A percentile compares a stretch with the other conserved stretches of the same genome.
Evolutionary conservation across 495 filamentous ascomycete genomes (phyloP).

Genomic region (Clohesyomyces aquaticus): DNA sequence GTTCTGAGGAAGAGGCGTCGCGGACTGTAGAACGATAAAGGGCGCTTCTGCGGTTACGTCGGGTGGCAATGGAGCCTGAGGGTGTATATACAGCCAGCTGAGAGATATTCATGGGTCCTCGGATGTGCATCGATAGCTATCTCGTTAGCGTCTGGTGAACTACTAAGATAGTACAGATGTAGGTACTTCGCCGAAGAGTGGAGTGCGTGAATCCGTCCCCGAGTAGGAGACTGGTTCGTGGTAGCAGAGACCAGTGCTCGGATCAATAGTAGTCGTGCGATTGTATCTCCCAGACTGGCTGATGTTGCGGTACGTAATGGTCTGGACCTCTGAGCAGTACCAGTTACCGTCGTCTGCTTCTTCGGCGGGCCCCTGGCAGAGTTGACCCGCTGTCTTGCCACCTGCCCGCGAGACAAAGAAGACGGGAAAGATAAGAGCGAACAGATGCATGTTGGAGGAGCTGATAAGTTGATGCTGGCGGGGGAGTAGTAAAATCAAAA

Average conservation of each 20-base stretch:
- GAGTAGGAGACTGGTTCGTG: conserved; percentile 45
- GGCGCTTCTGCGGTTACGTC: background rate
- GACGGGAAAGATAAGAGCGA: too few species aligned
- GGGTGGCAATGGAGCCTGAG: conserved; percentile 3
- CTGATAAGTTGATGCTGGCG: background rate
- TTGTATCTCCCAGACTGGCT: conserved; percentile 61
- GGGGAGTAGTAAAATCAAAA: too few species aligned
- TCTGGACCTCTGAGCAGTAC: conserved; percentile 64
- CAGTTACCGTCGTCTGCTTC: conserved; percentile 48
- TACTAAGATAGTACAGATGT: background rate
- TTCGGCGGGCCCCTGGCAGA: conserved; percentile 33
- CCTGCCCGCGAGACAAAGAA: background rate
- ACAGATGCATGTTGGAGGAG: conserved; percentile 9
- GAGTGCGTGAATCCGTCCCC: conserved; percentile 63
- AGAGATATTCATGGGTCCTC: conserved; percentile 65
- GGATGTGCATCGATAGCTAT: conserved; percentile 70
- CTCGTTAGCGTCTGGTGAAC: background rate
- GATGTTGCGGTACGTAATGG: conserved; percentile 64
- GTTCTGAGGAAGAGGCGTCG: too few species aligned
- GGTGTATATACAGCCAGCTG: conserved; percentile 67
- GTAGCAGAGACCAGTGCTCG: conserved; percentile 57
- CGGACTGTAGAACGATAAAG: background rate
- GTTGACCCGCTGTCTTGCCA: conserved; percentile 31
- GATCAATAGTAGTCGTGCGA: conserved; percentile 61
- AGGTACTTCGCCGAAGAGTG: conserved; percentile 68